Evolutionary conservation across 1,284 basidiomycete species (phyloP).

Genomic region (Pterulicium gracile): DNA sequence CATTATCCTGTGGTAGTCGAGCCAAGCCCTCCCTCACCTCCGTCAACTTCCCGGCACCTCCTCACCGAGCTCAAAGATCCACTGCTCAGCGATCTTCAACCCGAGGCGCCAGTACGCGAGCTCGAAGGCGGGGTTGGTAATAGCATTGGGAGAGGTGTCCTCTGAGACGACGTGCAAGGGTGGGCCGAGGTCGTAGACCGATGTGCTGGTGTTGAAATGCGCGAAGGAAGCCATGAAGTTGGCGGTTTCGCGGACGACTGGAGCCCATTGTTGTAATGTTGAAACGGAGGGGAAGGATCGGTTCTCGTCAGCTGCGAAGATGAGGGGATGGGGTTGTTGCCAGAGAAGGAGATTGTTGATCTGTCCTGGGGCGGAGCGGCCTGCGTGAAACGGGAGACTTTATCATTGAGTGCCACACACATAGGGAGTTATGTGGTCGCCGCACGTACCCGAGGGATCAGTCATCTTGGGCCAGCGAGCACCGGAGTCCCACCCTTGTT

Average conservation of each 20-base stretch:
- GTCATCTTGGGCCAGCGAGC: constrained; percentile 59
- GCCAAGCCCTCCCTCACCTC: constrained; percentile 35
- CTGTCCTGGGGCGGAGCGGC: constrained; percentile 44
- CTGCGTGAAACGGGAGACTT: constrained; percentile 12
- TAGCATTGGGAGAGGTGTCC: constrained; percentile 43
- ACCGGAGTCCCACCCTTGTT: constrained; percentile 39
- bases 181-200: constrained; percentile 43
- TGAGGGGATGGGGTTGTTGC: constrained; percentile 48
- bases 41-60: constrained; percentile 31
- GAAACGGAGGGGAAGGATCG: constrained; percentile 27
- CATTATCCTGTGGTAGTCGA: constrained; percentile 33
- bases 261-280: constrained; percentile 38
- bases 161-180: constrained; percentile 49
- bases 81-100: constrained; percentile 33
- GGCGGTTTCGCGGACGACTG: constrained; percentile 39
- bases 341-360: constrained; percentile 56
- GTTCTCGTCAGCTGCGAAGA: constrained; percentile 50
- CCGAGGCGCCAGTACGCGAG: constrained; percentile 49
- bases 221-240: constrained; percentile 52
- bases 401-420: not conserved
- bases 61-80: constrained; percentile 33
- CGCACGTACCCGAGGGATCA: constrained; percentile 29
- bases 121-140: constrained; percentile 45
- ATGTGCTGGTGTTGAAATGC: constrained; percentile 32
- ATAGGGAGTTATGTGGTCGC: not conserved